Evolutionary conservation across 345 rosid species (phyloP).

Genomic region (Stellera chamaejasme): DNA sequence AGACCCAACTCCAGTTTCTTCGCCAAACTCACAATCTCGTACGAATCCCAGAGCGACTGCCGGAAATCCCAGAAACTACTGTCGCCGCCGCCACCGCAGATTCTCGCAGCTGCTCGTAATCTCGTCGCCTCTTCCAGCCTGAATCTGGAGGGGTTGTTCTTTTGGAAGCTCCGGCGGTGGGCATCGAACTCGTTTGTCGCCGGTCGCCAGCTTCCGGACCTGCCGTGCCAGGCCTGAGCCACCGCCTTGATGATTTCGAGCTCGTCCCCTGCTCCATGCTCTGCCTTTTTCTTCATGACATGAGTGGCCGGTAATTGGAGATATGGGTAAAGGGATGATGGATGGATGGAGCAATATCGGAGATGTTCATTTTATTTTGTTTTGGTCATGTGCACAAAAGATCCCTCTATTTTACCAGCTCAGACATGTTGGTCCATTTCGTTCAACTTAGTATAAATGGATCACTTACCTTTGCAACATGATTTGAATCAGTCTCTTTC

Average conservation of each 20-base stretch:
- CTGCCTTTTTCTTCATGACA: conserved; percentile 30
- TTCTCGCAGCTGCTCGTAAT: conserved; percentile 12
- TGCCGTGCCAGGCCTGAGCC: conserved; percentile 83
- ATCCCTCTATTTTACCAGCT: too few relatives aligned
- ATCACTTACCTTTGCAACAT: too few relatives aligned
- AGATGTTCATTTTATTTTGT: too few relatives aligned
- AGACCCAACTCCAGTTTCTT: conserved; percentile 55
- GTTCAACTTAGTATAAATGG: too few relatives aligned
- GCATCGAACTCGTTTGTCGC: conserved; percentile 50
- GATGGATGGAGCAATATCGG: too few relatives aligned
- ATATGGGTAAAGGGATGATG: too few relatives aligned
- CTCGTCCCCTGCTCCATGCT: conserved; percentile 22
- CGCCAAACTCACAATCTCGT: conserved; percentile 58
- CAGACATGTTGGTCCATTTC: too few relatives aligned
- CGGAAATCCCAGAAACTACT: conserved; percentile 48
- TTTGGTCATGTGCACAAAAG: too few relatives aligned
- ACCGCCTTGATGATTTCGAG: conserved; percentile 73
- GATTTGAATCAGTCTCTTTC: too few relatives aligned
- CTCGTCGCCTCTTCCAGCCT: conserved; percentile 43
- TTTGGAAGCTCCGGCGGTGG: conserved; percentile 27
- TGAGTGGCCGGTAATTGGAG: too few relatives aligned
- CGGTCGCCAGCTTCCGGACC: conserved; percentile 30
- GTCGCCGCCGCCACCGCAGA: neutral
- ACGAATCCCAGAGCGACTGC: conserved; percentile 69
- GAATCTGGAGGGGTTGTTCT: conserved; percentile 57